These are phyloP conservation scores for Metschnikowia kofuensis DNA, from an alignment of 805 yeast species.

Conservation along the genomic window DNA sequence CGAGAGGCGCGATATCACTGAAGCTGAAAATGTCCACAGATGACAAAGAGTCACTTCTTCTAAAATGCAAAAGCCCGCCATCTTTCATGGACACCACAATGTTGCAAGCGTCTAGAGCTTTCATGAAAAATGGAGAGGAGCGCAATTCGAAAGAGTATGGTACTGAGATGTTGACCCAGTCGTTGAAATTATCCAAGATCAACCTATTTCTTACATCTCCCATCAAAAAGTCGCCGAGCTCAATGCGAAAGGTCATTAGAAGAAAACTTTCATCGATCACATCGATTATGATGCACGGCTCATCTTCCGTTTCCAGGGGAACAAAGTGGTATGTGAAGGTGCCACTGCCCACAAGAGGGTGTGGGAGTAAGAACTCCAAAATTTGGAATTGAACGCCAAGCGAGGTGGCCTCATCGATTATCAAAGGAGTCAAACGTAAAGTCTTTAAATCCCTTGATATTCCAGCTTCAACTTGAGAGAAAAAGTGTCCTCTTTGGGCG, in stretches of 20 bases:
- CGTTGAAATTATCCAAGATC: conserved; percentile 31
- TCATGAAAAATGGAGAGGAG: conserved; percentile 48
- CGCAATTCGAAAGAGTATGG: conserved; percentile 56
- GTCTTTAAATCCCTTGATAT: conserved; percentile 31
- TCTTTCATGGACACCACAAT: conserved; percentile 64
- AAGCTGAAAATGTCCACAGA: conserved; percentile 46
- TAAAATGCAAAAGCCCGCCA: conserved; percentile 69
- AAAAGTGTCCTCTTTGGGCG: conserved; percentile 14
- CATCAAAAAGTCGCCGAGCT: conserved; percentile 39
- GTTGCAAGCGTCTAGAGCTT: conserved; percentile 42
- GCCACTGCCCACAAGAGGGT: conserved; percentile 17
- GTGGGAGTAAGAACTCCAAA: conserved; percentile 26
- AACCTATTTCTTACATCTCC: conserved; percentile 19
- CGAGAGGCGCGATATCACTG: conserved; percentile 43
- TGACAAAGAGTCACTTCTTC: conserved; percentile 35
- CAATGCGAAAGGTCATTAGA: conserved; percentile 48
- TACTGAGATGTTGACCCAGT: conserved; percentile 67
- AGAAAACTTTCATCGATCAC: conserved; percentile 50
- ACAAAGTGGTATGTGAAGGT: conserved; percentile 13
- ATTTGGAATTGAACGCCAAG: conserved; percentile 34
- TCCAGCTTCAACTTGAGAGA: conserved; percentile 20
- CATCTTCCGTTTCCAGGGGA: conserved; percentile 19
- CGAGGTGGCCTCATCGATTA: conserved; percentile 28
- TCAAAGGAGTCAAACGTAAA: conserved; percentile 39
- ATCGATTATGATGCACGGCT: conserved; percentile 46